phyloP scores from a whole-genome alignment of 371 early-diverging fungal species.

The Funneliformis caledonium region DNA sequence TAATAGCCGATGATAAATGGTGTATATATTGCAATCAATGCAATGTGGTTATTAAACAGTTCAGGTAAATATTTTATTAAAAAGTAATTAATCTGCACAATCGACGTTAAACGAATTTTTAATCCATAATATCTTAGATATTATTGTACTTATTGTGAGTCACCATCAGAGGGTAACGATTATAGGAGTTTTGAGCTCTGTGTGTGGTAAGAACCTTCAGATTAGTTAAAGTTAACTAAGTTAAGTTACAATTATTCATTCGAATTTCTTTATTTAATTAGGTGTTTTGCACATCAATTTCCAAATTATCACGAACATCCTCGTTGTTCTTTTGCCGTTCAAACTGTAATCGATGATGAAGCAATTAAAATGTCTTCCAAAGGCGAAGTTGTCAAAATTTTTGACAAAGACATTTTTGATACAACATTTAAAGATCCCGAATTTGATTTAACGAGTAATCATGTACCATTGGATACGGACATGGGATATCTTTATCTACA shows the following conservation, averaged over 20 bases:
- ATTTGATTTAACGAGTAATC: conserved; percentile 16
- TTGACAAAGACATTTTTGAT: conserved; percentile 68
- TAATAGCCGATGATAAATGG: conserved; percentile 37
- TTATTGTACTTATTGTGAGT: conserved; percentile 86
- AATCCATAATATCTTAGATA: conserved; percentile 55
- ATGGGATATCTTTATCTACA: conserved; percentile 56
- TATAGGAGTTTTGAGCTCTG: conserved; percentile 77
- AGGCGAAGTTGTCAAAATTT: conserved; percentile 65
- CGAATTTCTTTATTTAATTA: conserved; percentile 43
- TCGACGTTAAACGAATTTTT: conserved; percentile 58
- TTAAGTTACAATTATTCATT: conserved; percentile 3
- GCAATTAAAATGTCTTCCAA: conserved; percentile 55
- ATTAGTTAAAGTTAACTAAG: neutral
- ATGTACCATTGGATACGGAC: conserved; percentile 44
- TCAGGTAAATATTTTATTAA: conserved; percentile 21
- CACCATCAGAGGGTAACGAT: conserved; percentile 62
- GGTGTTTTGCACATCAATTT: conserved; percentile 77
- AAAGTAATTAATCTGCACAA: conserved; percentile 59
- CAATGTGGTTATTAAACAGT: conserved; percentile 41
- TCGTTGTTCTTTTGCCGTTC: conserved; percentile 74
- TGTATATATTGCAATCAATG: conserved; percentile 43
- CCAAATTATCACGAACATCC: conserved; percentile 82
- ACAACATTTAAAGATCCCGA: conserved; percentile 41
- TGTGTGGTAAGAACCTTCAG: conserved; percentile 47
- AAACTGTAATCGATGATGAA: conserved; percentile 62